Conservation (phyloP, 345 rosid species). For the Citrus australasica region DNA sequence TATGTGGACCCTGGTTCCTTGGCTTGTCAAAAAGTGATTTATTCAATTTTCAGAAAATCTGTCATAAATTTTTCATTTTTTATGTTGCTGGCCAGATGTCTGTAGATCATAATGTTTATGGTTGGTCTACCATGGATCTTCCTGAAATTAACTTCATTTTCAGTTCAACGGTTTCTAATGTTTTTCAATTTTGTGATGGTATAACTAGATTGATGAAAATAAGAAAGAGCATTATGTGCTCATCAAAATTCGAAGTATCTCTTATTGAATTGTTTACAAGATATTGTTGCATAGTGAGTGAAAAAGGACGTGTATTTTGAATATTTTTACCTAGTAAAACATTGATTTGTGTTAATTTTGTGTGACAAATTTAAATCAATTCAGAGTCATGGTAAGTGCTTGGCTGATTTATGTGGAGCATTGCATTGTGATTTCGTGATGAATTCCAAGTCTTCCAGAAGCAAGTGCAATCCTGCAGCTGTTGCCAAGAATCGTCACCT, state of each 20-base stretch:
- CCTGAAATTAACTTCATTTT: neutral
- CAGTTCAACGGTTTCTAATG: neutral
- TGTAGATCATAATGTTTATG: neutral
- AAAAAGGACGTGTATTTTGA: neutral
- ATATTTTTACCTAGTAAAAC: neutral
- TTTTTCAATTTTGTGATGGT: neutral
- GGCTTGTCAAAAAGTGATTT: conserved; percentile 9
- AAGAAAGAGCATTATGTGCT: neutral
- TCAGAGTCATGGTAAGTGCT: conserved; percentile 76
- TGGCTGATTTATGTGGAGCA: conserved; percentile 95
- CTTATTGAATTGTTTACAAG: neutral
- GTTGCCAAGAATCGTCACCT: conserved; percentile 75
- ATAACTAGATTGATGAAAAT: neutral
- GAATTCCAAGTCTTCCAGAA: conserved; percentile 53
- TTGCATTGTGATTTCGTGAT: conserved; percentile 82
- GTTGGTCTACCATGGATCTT: neutral
- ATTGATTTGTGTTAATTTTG: neutral
- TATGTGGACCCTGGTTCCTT: conserved; percentile 43
- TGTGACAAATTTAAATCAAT: conserved; percentile 19
- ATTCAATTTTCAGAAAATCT: neutral
- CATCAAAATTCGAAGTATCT: neutral
- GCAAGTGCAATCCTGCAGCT: conserved; percentile 91
- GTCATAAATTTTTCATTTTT: neutral
- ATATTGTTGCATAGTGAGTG: neutral
- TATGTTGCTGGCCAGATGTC: neutral